Evolutionary conservation across 2,329 filamentous ascomycete genomes (phyloP), one percentile per base, ranked within the genome.

Genomic region (Eutypa lata): DNA sequence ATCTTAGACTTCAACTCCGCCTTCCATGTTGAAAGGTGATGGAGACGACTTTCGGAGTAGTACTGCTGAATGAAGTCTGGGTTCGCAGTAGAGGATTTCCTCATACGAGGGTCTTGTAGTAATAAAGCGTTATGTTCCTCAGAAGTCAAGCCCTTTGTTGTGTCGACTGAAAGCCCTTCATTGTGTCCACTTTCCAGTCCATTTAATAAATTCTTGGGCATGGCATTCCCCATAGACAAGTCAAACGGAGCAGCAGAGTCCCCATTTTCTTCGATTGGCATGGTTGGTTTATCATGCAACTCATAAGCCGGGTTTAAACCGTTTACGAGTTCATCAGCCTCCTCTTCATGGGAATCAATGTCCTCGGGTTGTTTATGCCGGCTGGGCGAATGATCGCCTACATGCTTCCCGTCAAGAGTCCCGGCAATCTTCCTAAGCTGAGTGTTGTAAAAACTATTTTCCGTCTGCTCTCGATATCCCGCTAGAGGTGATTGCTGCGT

Each of bases 21-120:
- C 75, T 97, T 99, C 95, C 94, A 97, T 1, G 90, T 91, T 0
- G 93, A 97, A 0, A 99, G 76, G 67, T 99, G 94, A 70, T 99
- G 95, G 19, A 99, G 78, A 22, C 94, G 87, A 56, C 93, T 97
- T 71, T 97, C 92, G 4, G 91, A 89, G 66, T 97, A 99, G 66
- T 90, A 99, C 56, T 97, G 92, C 58, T 93, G 89, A 1, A 99
- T 77, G 56, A 99, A 99, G 35, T 94, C 87, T 0, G 95, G 94
- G 60, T 99, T 95, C 8, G 91, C 89, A 1, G 91, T 91, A 1
- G 92, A 96, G 0, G 91, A 91, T 65, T 95, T 94, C 54, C 90
- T 84, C 61, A 96, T 84, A 33, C 86, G 86, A 2, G 94, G 91
- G 64, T 97, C 91, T 2, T 88, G 83, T 3, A 99, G 78, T 1